Conservation (phyloP, 495 filamentous ascomycete species). For the Gamarada debralockiae region DNA sequence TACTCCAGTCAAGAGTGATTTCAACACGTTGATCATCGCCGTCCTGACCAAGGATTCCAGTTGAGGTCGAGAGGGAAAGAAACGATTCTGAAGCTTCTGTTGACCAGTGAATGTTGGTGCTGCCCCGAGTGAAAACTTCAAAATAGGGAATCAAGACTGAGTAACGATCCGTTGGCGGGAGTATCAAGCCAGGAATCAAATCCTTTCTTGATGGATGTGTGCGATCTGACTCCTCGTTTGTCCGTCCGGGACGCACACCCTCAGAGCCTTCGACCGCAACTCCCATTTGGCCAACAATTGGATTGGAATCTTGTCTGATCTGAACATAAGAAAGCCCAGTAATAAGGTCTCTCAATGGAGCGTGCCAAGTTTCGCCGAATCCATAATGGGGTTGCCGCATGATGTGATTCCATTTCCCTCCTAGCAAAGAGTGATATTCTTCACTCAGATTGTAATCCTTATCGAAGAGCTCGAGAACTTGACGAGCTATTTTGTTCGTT, state of each 20-base stretch:
- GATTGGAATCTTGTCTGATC: conserved; percentile 50
- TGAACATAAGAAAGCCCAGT: conserved; percentile 54
- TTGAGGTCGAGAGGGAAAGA: conserved; percentile 51
- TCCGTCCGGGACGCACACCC: conserved; percentile 47
- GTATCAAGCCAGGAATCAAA: conserved; percentile 29
- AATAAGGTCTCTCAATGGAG: conserved; percentile 27
- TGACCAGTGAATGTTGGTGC: conserved; percentile 49
- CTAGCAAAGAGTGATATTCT: conserved; percentile 56
- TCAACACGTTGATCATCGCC: conserved; percentile 51
- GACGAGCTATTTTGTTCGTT: conserved; percentile 55
- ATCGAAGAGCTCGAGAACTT: conserved; percentile 52
- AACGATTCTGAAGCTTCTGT: conserved; percentile 47
- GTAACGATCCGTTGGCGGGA: conserved; percentile 57
- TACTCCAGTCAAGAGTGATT: conserved; percentile 57
- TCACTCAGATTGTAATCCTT: conserved; percentile 56
- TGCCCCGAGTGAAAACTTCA: conserved; percentile 62
- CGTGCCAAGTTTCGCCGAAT: conserved; percentile 14
- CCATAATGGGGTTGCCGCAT: conserved; percentile 41
- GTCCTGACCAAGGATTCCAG: conserved; percentile 44
- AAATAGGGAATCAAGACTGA: conserved; percentile 54
- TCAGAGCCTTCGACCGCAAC: conserved; percentile 56
- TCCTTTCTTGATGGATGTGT: conserved; percentile 46
- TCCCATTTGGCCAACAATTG: conserved; percentile 58
- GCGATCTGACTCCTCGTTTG: conserved; percentile 60
- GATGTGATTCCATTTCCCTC: conserved; percentile 71